A percentile compares a stretch with the other conserved stretches of the same genome.
Conservation (phyloP, 805 yeast species). For the Cephaloascus fragrans region DNA sequence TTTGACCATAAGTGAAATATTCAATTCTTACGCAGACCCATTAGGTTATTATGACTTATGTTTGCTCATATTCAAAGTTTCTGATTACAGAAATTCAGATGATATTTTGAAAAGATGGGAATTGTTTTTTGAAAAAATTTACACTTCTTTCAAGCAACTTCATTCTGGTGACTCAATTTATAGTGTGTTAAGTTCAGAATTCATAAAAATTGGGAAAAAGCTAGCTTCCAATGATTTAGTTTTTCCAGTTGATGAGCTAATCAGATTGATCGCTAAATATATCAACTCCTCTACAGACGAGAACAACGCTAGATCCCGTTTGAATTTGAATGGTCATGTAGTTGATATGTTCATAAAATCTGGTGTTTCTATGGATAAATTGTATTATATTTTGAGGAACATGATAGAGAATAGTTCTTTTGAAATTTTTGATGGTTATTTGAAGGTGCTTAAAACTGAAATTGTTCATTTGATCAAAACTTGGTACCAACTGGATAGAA, state of each 20-base stretch:
- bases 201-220: constrained; percentile 43
- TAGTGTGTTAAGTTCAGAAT: constrained; percentile 7
- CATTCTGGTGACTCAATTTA: constrained; percentile 25
- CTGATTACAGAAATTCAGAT: constrained; percentile 79
- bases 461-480: constrained; percentile 53
- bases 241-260: constrained; percentile 66
- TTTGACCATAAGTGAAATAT: constrained; percentile 65
- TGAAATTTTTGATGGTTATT: constrained; percentile 41
- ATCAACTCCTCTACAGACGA: constrained; percentile 26
- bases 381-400: constrained; percentile 55
- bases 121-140: constrained; percentile 46
- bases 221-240: constrained; percentile 63
- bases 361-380: constrained; percentile 54
- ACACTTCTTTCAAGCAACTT: constrained; percentile 13
- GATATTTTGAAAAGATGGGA: constrained; percentile 80
- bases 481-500: constrained; percentile 62
- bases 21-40: constrained; percentile 81
- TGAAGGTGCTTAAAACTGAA: constrained; percentile 33
- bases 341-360: constrained; percentile 54
- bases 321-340: constrained; percentile 34
- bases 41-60: constrained; percentile 81
- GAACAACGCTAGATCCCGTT: constrained; percentile 24
- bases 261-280: constrained; percentile 54
- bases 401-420: constrained; percentile 49
- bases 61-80: constrained; percentile 64